A percentile compares a stretch with the other conserved stretches of the same genome.
These are phyloP conservation scores for Sclerotinia subarctica DNA, from an alignment of 2,329 filamentous ascomycete genomes.

Conservation along the genomic window DNA sequence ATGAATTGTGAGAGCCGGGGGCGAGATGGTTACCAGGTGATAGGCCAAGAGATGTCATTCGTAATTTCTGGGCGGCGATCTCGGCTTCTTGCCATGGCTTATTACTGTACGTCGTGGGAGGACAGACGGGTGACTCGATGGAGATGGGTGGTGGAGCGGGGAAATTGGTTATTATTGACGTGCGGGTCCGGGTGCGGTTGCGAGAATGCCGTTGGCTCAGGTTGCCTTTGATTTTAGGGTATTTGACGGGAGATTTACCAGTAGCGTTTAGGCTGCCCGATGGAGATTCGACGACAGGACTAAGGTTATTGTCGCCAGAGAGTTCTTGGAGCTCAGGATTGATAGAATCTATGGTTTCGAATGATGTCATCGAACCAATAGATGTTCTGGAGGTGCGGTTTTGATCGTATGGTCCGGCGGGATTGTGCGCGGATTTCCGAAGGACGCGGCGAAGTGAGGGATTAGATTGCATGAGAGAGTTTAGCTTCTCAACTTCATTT, in stretches of 20 bases:
- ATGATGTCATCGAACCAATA: slow-evolving; percentile 26
- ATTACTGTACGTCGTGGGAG: neutral
- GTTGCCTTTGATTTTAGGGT: slow-evolving; percentile 32
- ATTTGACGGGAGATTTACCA: slow-evolving; percentile 30
- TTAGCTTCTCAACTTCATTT: slow-evolving; percentile 9
- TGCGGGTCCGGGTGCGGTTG: slow-evolving; percentile 21
- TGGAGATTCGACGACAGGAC: slow-evolving; percentile 37
- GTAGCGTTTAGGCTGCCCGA: slow-evolving; percentile 24
- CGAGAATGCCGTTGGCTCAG: slow-evolving; percentile 6
- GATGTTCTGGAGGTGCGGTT: slow-evolving; percentile 15
- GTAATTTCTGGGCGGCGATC: slow-evolving; percentile 26
- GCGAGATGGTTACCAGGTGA: slow-evolving; percentile 6
- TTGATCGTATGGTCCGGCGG: slow-evolving; percentile 32
- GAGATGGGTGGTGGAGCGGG: slow-evolving; percentile 29
- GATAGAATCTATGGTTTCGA: slow-evolving; percentile 23
- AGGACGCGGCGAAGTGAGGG: slow-evolving; percentile 16
- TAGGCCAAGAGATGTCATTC: slow-evolving; percentile 16
- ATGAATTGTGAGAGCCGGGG: neutral
- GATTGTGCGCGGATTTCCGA: slow-evolving; percentile 24
- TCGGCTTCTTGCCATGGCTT: slow-evolving; percentile 33
- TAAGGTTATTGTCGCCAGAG: slow-evolving; percentile 27
- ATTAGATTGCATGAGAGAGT: slow-evolving; percentile 19
- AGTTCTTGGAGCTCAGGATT: slow-evolving; percentile 19
- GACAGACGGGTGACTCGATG: slow-evolving; percentile 22
- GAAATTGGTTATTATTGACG: slow-evolving; percentile 2